A percentile compares a stretch with the other conserved stretches of the same genome.
These are phyloP conservation scores for Xylogone sp. DNA, from an alignment of 2,329 filamentous ascomycete genomes.

Conservation along the genomic window DNA sequence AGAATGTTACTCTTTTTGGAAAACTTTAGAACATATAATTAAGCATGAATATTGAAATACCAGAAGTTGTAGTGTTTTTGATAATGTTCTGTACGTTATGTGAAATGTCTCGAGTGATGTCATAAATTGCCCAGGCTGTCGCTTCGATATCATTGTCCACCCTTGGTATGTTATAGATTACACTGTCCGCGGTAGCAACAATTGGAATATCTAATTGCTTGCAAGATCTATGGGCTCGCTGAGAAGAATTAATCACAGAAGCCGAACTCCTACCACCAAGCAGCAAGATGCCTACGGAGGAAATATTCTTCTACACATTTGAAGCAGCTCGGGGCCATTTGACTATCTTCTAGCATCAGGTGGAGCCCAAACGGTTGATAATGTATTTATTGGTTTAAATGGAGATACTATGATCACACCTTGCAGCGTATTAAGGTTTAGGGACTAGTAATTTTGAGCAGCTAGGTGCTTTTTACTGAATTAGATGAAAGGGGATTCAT, in stretches of 20 bases:
- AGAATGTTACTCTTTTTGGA: slow-evolving; percentile 17
- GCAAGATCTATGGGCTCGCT: slow-evolving; percentile 4
- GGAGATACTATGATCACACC: no score
- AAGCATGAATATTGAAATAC: slow-evolving; percentile 8
- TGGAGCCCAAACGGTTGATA: no score
- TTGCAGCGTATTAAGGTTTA: no score
- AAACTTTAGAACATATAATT: slow-evolving; percentile 7
- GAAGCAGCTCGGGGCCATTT: no score
- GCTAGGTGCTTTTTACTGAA: no score
- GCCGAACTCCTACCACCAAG: slow-evolving; percentile 2
- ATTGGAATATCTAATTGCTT: slow-evolving; percentile 7
- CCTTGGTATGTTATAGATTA: slow-evolving; percentile 6
- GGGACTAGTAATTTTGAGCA: no score
- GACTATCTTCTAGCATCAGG: no score
- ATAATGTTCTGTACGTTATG: slow-evolving; percentile 4
- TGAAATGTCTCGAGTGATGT: slow-evolving; percentile 4
- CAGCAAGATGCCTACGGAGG: no score
- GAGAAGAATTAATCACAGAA: slow-evolving; percentile 3
- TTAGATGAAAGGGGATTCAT: no score
- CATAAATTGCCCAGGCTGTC: slow-evolving; percentile 6
- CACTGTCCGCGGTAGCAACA: slow-evolving; percentile 5
- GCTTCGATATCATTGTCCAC: slow-evolving; percentile 7
- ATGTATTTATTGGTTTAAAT: no score
- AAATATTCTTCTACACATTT: no score
- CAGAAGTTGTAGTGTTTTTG: slow-evolving; percentile 6